These are phyloP conservation scores for Erysimum pusillum DNA, from an alignment of 441 rosid species.

Conservation along the genomic window DNA sequence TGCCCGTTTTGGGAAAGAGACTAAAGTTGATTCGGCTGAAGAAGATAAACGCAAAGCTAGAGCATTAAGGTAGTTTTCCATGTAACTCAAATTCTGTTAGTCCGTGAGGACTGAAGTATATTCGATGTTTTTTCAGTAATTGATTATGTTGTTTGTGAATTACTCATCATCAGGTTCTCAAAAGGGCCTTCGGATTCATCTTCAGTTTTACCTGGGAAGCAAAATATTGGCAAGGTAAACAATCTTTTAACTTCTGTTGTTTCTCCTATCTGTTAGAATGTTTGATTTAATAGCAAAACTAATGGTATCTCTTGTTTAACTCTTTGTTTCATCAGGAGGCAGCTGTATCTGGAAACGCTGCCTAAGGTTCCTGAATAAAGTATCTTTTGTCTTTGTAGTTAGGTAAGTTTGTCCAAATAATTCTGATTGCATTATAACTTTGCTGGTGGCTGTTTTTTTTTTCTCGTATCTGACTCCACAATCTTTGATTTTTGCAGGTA, in stretches of 20 bases:
- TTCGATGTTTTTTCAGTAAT: background rate
- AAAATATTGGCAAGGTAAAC: conserved; percentile 57
- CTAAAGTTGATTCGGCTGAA: conserved; percentile 58
- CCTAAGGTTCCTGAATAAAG: conserved; percentile 60
- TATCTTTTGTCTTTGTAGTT: conserved; percentile 39
- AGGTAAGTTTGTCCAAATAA: conserved; percentile 45
- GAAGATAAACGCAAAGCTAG: conserved; percentile 89
- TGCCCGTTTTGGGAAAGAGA: conserved; percentile 66
- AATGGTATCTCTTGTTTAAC: conserved; percentile 24
- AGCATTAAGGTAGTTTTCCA: conserved; percentile 64
- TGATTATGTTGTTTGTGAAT: conserved; percentile 18
- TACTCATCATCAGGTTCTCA: conserved; percentile 65
- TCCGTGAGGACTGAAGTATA: background rate
- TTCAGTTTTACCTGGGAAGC: conserved; percentile 62
- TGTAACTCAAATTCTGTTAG: background rate
- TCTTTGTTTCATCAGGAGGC: conserved; percentile 58
- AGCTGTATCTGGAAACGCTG: conserved; percentile 72
- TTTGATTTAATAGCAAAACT: conserved; percentile 3
- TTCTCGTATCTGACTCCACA: conserved; percentile 18
- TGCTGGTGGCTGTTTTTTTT: background rate
- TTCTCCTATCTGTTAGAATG: conserved; percentile 2
- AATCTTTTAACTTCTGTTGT: conserved; percentile 16
- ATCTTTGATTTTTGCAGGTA: conserved; percentile 61
- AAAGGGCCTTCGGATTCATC: conserved; percentile 57
- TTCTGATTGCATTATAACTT: conserved; percentile 11